These are phyloP conservation scores for Cordyceps javanica DNA, from an alignment of 2,329 filamentous ascomycete species.

Conservation along the genomic window DNA sequence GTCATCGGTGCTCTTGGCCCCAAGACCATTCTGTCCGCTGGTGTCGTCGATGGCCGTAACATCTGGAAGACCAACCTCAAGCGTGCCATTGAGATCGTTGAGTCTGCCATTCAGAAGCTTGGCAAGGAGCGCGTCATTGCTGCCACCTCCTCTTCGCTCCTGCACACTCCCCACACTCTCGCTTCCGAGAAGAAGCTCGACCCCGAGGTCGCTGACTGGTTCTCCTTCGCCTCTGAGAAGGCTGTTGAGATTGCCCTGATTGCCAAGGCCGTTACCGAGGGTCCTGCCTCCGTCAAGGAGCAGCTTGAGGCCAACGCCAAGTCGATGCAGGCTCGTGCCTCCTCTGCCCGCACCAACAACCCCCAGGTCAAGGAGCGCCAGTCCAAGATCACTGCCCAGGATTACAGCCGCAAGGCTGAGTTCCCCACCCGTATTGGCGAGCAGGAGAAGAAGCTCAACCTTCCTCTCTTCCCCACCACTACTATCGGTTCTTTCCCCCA, in stretches of 20 bases:
- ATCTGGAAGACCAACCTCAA: slow-evolving; percentile 99
- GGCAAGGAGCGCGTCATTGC: slow-evolving; percentile 97
- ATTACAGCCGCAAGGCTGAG: slow-evolving; percentile 88
- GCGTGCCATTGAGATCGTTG: slow-evolving; percentile 83
- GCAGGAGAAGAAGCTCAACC: slow-evolving; percentile 87
- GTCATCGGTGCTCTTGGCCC: slow-evolving; percentile 77
- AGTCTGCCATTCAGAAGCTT: too few species aligned
- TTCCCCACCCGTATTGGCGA: slow-evolving; percentile 80
- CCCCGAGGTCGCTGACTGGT: slow-evolving; percentile 91
- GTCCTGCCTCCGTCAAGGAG: slow-evolving; percentile 76
- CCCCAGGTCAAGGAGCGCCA: slow-evolving; percentile 95
- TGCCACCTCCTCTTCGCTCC: slow-evolving; percentile 92
- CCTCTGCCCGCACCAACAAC: slow-evolving; percentile 94
- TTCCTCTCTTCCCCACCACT: slow-evolving; percentile 96
- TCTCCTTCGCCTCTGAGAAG: slow-evolving; percentile 97
- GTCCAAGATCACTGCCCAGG: slow-evolving; percentile 71
- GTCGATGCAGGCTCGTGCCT: slow-evolving; percentile 83
- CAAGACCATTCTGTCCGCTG: slow-evolving; percentile 85
- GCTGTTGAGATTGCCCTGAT: slow-evolving; percentile 82
- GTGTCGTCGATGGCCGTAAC: slow-evolving; percentile 98
- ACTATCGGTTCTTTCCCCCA: slow-evolving; percentile 99
- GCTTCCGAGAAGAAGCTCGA: slow-evolving; percentile 98
- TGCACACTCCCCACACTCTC: slow-evolving; percentile 97
- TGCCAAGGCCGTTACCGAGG: slow-evolving; percentile 93
- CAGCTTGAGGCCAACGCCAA: slow-evolving; percentile 96